Evolutionary conservation across 768 basidiomycete genomes (phyloP), one percentile per base, ranked within the genome.

Genomic region (Hortiboletus flavorubellus): DNA sequence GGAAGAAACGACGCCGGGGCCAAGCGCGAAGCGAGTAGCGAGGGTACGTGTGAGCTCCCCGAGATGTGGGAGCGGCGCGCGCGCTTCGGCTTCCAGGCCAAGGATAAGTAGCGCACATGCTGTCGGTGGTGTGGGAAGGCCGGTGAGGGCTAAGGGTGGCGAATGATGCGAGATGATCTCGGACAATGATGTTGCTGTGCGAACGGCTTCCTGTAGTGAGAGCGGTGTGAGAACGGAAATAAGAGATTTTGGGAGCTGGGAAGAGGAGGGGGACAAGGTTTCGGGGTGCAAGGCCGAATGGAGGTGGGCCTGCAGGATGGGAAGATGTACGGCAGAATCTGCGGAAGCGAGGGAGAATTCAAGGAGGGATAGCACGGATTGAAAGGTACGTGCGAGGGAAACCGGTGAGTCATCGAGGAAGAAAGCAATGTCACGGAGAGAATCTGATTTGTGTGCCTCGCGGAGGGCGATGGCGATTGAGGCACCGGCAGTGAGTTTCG

Each of bases 41-140:
- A 91, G 77, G 31, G 68, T 75, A 48, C 77, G 76, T n/a, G 83
- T 79, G 53, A 90, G 73, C n/a, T 80, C 78, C 12, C 74, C 77
- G 29, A 86, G 69, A 46, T 80, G 75, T 47, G 80, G 78, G 41
- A 85, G 74, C 10, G 80, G 73, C 26, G 73, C 67, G 41, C 81
- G 79, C 10, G 72, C 69, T 61, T 87, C 86, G 4, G 83, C 84
- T 75, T 93, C 91, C 35, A 91, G 70, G 0, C 85, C 80, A 49
- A 90, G 77, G 26, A 92, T 76, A 53, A 89, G 73, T 8, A 89
- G 64, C 14, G 87, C 91, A 63, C 85, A 86, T 5, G 89, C 87
- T 3, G 84, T 76, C 16, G 80, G 75, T 7, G 71, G 71, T 38
- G 76, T 73, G 48, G 74, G 75, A 54, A 76, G 73, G 56, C 59